phyloP scores from a whole-genome alignment of 148 eudicot genomes.

The Agrostemma githago region DNA sequence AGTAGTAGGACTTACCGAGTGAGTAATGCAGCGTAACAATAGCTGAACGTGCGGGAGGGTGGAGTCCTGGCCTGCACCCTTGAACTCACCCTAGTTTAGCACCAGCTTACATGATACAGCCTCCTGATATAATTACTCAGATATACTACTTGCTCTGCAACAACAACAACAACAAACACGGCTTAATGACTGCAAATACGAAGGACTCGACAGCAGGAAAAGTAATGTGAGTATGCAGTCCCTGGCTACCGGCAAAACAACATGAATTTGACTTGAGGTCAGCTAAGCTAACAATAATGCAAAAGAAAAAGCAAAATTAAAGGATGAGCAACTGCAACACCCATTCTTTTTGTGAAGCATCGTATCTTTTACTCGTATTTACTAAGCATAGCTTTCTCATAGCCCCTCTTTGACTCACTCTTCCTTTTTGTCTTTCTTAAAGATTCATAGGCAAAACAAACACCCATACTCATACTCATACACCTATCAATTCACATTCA shows the following conservation, averaged over 20 bases:
- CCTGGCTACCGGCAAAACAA: not conserved
- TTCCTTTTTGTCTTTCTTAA: constrained; percentile 4
- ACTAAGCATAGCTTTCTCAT: not conserved
- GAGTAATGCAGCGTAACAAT: not conserved
- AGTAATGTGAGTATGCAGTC: not conserved
- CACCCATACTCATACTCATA: not conserved
- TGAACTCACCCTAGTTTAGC: constrained; percentile 31
- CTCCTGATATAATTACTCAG: not conserved
- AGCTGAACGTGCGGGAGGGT: constrained; percentile 16
- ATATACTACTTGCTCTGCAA: constrained; percentile 10
- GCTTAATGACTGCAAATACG: not conserved
- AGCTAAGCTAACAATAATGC: not conserved
- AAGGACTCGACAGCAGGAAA: not conserved
- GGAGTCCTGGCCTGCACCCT: constrained; percentile 29
- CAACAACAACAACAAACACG: not conserved
- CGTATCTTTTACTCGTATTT: not conserved
- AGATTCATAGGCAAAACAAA: constrained; percentile 10
- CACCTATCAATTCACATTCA: not conserved
- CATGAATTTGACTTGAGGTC: not conserved
- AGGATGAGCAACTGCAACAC: not conserved
- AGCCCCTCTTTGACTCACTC: not conserved
- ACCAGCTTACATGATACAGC: constrained; percentile 21
- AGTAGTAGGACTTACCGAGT: constrained; percentile 13
- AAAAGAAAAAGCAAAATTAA: constrained; percentile 6
- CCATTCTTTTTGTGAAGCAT: constrained; percentile 11